Percentiles rank a stretch among this genome's conserved stretches.
phyloP scores from a whole-genome alignment of 805 yeast species.

The Blastobotrys americana region DNA sequence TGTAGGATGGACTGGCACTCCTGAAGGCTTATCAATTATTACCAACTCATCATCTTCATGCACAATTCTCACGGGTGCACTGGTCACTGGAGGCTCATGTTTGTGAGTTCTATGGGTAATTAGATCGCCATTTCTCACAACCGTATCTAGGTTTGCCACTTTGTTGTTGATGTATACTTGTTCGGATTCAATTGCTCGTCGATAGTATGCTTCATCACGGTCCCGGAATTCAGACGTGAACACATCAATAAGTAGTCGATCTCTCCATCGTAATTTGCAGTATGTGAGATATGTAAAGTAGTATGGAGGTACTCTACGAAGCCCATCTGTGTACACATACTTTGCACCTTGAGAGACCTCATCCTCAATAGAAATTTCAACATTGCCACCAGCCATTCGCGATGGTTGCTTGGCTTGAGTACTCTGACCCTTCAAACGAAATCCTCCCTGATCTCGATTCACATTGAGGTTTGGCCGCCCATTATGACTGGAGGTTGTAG shows the following conservation, averaged over 20 bases:
- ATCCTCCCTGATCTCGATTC: conserved; percentile 11
- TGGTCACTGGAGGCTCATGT: conserved; percentile 84
- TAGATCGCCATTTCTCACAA: conserved; percentile 75
- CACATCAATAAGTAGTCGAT: conserved; percentile 68
- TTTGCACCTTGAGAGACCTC: conserved; percentile 30
- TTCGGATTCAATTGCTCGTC: conserved; percentile 60
- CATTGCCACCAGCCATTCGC: neutral
- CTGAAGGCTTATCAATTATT: conserved; percentile 90
- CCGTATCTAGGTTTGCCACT: conserved; percentile 55
- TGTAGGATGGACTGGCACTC: conserved; percentile 91
- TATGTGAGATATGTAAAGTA: conserved; percentile 83
- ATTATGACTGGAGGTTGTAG: neutral
- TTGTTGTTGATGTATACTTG: conserved; percentile 65
- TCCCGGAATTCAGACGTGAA: conserved; percentile 83
- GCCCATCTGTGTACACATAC: conserved; percentile 35
- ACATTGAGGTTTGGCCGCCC: neutral
- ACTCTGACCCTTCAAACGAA: conserved; percentile 11
- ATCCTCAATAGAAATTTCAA: conserved; percentile 24
- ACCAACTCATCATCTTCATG: conserved; percentile 70
- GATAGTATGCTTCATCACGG: conserved; percentile 58
- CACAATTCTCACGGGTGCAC: conserved; percentile 54
- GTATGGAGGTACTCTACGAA: conserved; percentile 77
- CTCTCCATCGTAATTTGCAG: conserved; percentile 90
- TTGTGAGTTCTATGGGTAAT: conserved; percentile 78
- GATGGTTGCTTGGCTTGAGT: conserved; percentile 1